phyloP scores from a whole-genome alignment of 345 rosid species.

The Gossypium longicalyx region DNA sequence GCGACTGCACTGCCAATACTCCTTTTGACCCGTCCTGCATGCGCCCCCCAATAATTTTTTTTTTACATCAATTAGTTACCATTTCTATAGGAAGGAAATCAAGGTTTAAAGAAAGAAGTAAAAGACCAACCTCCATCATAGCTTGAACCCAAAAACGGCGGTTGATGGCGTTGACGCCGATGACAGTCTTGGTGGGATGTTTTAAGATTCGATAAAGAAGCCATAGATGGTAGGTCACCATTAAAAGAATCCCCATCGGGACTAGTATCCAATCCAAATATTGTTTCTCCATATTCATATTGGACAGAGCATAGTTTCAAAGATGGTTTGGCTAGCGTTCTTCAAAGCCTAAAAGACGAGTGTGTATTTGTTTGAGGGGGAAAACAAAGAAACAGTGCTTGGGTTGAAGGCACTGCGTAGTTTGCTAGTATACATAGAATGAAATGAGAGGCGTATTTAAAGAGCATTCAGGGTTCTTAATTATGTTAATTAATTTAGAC shows the following conservation, averaged over 20 bases:
- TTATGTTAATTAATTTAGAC: too few species aligned
- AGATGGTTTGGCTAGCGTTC: not conserved
- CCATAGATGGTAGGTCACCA: constrained; percentile 68
- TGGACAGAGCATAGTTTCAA: not conserved
- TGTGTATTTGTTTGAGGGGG: not conserved
- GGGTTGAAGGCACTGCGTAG: not conserved
- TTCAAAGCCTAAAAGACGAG: not conserved
- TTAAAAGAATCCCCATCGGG: constrained; percentile 48
- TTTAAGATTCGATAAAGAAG: constrained; percentile 53
- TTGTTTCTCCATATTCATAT: constrained; percentile 35
- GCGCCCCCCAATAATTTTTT: not conserved
- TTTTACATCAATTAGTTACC: not conserved
- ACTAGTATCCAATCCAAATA: constrained; percentile 57
- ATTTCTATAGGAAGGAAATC: too few species aligned
- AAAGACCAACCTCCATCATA: constrained; percentile 68
- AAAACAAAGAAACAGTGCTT: not conserved
- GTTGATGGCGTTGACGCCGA: constrained; percentile 72
- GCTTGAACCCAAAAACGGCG: constrained; percentile 87
- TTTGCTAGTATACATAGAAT: not conserved
- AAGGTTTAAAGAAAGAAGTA: not conserved
- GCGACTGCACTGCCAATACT: constrained; percentile 68
- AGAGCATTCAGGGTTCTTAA: too few species aligned
- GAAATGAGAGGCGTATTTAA: not conserved
- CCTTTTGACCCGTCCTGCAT: constrained; percentile 79
- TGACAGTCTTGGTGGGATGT: constrained; percentile 58